These are phyloP conservation scores for Zasmidium cellare DNA, from an alignment of 2,329 filamentous ascomycete species.

Conservation along the genomic window DNA sequence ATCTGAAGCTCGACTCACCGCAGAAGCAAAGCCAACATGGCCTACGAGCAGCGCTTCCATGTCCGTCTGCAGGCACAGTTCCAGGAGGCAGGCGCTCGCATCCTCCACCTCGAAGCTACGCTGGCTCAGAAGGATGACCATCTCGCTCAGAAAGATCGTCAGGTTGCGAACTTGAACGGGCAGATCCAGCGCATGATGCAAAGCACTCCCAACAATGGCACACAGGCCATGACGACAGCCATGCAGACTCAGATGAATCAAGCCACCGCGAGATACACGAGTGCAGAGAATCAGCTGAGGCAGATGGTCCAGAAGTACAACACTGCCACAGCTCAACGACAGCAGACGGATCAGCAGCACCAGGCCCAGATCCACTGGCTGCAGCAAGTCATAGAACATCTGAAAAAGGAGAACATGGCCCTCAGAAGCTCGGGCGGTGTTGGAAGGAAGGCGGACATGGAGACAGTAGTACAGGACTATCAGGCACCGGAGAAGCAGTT, in stretches of 20 bases:
- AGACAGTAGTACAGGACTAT: slow-evolving; percentile 7
- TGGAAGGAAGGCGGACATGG: slow-evolving; percentile 13
- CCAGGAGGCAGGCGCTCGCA: slow-evolving; percentile 16
- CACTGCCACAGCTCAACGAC: background rate
- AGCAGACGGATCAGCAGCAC: background rate
- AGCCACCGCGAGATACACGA: slow-evolving; percentile 9
- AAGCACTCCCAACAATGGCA: background rate
- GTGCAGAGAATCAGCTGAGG: slow-evolving; percentile 15
- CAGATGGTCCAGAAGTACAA: slow-evolving; percentile 5
- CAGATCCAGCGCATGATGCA: slow-evolving; percentile 11
- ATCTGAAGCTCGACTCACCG: too few species aligned
- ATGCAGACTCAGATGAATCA: slow-evolving; percentile 9
- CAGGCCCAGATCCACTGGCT: background rate
- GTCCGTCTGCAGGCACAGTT: slow-evolving; percentile 17
- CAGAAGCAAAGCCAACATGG: slow-evolving; percentile 9
- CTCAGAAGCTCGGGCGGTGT: background rate
- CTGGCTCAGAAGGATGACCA: slow-evolving; percentile 23
- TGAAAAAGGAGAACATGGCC: background rate
- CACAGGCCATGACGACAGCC: background rate
- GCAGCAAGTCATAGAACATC: background rate
- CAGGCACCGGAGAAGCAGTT: slow-evolving; percentile 19
- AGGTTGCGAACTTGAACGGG: background rate
- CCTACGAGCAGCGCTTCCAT: slow-evolving; percentile 19
- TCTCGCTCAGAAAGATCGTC: slow-evolving; percentile 2
- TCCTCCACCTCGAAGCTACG: slow-evolving; percentile 20